Evolutionary conservation across 2,329 filamentous ascomycete species (phyloP), one percentile per base, ranked within the genome.

Genomic region (Cercospora janseana): DNA sequence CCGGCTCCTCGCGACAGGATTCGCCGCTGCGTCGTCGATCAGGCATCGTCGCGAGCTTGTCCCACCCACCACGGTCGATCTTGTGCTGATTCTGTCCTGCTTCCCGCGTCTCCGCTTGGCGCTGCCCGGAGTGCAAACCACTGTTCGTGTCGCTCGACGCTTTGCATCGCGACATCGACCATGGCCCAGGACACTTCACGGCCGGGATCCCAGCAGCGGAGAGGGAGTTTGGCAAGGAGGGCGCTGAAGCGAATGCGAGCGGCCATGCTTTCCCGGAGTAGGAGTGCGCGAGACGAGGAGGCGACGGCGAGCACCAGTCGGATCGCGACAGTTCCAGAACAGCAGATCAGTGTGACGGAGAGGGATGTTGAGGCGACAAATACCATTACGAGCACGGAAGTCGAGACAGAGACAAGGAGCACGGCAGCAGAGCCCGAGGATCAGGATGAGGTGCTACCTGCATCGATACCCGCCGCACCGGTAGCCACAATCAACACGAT

Each of bases 181-280:
- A 53, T 56, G 51, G 35, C 51, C 34, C 48, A 46, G 18, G 26
- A 44, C 28, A 29, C 18, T 10, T 35, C 41, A 37, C 29, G 40
- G 15, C 34, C 51, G 9, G 47, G 53, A 10, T 40, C 44, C 26
- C 32, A 32, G 8, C 38, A 40, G 21, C 38, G 59, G 31, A 49
- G 60, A 20, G 55, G 54, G 28, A 61, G 61, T 49, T 52, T 62
- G 46, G 61, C 61, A 16, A 56, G 62, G 20, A 21, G 44, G 21
- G 60, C 59, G 13, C 54, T 63, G 10, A 56, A 61, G 7, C 49
- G 50, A 38, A 48, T 63, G 40, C 56, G 54, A 32, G 53, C 49
- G 26, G 59, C 51, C 23, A 56, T 62, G 54, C 52, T 56, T 46
- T 54, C 57, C 45, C 48, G 52, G 47, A 58, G 43, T 29, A 57